Conservation (phyloP, 2,329 filamentous ascomycete genomes). For the Neonectria ditissima region DNA sequence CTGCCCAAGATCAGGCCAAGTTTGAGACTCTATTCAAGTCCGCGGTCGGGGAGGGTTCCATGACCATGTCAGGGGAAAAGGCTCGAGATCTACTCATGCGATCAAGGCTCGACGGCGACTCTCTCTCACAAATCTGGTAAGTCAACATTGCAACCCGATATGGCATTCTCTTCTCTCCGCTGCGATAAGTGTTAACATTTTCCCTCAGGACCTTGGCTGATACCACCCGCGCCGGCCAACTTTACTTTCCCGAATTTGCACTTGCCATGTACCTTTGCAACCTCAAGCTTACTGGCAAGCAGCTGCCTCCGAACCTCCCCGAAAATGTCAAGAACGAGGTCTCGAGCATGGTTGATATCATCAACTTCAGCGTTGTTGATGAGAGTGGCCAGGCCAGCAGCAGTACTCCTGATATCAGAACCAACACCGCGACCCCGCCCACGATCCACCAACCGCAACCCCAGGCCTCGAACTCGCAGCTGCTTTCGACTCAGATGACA, state of each 20-base stretch:
- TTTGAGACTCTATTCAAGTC: slow-evolving; percentile 99
- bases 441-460: slow-evolving; percentile 77
- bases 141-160: slow-evolving; percentile 36
- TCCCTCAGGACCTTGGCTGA: slow-evolving; percentile 83
- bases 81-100: slow-evolving; percentile 89
- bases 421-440: slow-evolving; percentile 62
- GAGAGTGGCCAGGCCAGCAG: slow-evolving; percentile 65
- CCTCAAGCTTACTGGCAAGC: slow-evolving; percentile 87
- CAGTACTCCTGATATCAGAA: slow-evolving; percentile 76
- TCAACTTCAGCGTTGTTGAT: slow-evolving; percentile 91
- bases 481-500: slow-evolving; percentile 75
- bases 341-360: slow-evolving; percentile 99
- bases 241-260: slow-evolving; percentile 97
- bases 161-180: neutral
- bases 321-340: slow-evolving; percentile 95
- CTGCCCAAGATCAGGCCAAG: slow-evolving; percentile 92
- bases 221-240: slow-evolving; percentile 94
- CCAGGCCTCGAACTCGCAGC: slow-evolving; percentile 77
- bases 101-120: slow-evolving; percentile 87
- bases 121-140: slow-evolving; percentile 92
- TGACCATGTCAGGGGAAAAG: slow-evolving; percentile 92
- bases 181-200: slow-evolving; percentile 28
- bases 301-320: slow-evolving; percentile 79
- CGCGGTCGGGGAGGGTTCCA: slow-evolving; percentile 84
- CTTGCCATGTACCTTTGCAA: slow-evolving; percentile 99